Base-by-base conservation (phyloP, 306 rosid species). In the Malus fusca region DNA sequence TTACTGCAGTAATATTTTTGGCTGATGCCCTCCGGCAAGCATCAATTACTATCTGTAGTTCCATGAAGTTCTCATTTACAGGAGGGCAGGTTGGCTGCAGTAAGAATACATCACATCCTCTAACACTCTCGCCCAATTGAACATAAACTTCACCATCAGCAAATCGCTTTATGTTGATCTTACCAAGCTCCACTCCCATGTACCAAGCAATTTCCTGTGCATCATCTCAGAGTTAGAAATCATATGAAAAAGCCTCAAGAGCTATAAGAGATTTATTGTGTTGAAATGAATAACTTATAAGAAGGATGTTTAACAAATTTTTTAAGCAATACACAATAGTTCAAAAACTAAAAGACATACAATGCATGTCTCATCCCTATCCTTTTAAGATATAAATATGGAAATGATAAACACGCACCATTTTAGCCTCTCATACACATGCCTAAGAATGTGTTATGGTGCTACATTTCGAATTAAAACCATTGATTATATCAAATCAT, bases 1-100 rank as follows among this genome's bases (percentile, higher is more conserved):
- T 90, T 28, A 95, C 99, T 3, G 96, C 98, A 65, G 97, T 95
- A 74, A 95, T 82, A 71, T 82, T 95, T 78, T 92, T 92, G 30
- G 99, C 99, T 0, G 99, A 95, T 1, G 99, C 99, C 77, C 99
- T 87, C 62, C 99, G 85, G 79, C 97, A 92, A 66, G 99, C 99
- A 88, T 95, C 98, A 66, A 92, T 87, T 97, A 95, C 87, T 69
- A 95, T 79, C 56, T 84, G 73, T 75, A 95, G 93, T 88, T 95
- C 99, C 97, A 95, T 95, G 73, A 95, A 83, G 84, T 95, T 90
- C 87, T 95, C 99, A 79, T 95, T 95, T 19, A 97, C 97, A 76
- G 97, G 97, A 74, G 97, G 97, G 77, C 93, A 82, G 19, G 97
- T 95, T 51, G 99, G 97, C 81, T 92, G 99, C 69, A 95, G 66